Conservation (phyloP, 305 asterid species). For the Fraxinus paxiana region DNA sequence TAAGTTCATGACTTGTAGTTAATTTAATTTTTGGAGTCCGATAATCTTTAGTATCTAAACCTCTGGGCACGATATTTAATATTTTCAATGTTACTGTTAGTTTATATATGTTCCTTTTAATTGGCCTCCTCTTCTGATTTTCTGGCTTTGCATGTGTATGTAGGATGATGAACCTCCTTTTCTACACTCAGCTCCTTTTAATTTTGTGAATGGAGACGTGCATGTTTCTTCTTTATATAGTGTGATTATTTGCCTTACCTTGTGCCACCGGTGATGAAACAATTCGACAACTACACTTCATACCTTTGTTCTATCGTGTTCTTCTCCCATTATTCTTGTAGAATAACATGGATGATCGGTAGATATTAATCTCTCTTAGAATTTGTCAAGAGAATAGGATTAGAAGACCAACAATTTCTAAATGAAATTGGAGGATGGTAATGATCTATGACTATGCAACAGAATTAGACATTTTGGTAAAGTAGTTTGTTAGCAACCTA, state of each 20-base stretch:
- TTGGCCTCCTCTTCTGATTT: not conserved
- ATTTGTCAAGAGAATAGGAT: not conserved
- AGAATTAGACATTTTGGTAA: not conserved
- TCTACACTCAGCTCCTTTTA: not conserved
- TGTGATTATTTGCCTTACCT: not conserved
- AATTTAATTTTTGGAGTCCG: not conserved
- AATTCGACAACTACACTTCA: not conserved
- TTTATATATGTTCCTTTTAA: not conserved
- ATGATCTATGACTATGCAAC: not conserved
- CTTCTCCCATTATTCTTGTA: not conserved
- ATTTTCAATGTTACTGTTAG: not conserved
- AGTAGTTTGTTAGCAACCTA: not conserved
- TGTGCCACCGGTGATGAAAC: not conserved
- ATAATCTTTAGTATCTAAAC: not conserved
- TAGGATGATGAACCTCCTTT: not conserved
- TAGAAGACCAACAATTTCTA: not conserved
- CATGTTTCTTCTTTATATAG: not conserved
- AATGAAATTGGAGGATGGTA: not conserved
- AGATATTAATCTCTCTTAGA: not conserved
- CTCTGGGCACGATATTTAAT: not conserved
- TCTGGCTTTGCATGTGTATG: not conserved
- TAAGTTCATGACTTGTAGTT: constrained; percentile 1
- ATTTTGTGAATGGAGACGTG: not conserved
- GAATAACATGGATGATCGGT: not conserved
- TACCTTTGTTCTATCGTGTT: not conserved